Evolutionary conservation across 108 stramenopile genomes (phyloP), one percentile per base, ranked within the genome.

Genomic region (Phaeodactylum tricornutum): DNA sequence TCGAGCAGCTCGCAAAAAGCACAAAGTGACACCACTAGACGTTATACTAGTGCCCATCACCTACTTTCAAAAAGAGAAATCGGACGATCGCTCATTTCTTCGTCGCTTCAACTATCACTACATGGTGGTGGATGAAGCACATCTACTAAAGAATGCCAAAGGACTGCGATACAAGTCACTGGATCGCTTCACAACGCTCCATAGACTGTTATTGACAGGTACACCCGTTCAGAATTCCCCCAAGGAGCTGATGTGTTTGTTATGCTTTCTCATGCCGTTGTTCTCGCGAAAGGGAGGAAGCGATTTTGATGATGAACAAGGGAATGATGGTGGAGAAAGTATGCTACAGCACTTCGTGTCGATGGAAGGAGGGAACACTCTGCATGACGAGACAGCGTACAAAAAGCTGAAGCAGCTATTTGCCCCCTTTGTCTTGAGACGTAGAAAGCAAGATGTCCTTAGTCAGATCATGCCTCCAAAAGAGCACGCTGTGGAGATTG

Each of bases 361-460:
- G 14, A 21, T 72, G 8, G 76, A 82, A 35, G 64, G 43, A 21
- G 64, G 56, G 1, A 53, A 62, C 2, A 64, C 75, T 21, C 55
- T 45, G 16, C 37, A 28, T 30, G 49, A 55, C 24, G 62, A 54
- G 25, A 45, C 29, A 14, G 87, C 83, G 8, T 89, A 89, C 47
- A 45, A 44, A 17, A 83, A 86, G 29, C 53, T 93, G 31, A 84
- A 88, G 43, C 79, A 84, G 48, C 49, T 92, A 30, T 89, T 98
- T 71, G 75, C 90, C 19, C 84, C 94, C 5, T 91, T 98, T 58
- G 83, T 95, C 19, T 69, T 98, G 12, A 66, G 97, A 11, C 79
- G 97, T 4, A 68, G 74, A 29, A 98, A 98, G 63, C 69, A 66
- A 36, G 78, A 92, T 35, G 96, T 95, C 2, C 70, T 87, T 23